A percentile compares a stretch with the other conserved stretches of the same genome.
Conservation (phyloP, 1,284 basidiomycete genomes). For the Cutaneotrichosporon daszewskae region DNA sequence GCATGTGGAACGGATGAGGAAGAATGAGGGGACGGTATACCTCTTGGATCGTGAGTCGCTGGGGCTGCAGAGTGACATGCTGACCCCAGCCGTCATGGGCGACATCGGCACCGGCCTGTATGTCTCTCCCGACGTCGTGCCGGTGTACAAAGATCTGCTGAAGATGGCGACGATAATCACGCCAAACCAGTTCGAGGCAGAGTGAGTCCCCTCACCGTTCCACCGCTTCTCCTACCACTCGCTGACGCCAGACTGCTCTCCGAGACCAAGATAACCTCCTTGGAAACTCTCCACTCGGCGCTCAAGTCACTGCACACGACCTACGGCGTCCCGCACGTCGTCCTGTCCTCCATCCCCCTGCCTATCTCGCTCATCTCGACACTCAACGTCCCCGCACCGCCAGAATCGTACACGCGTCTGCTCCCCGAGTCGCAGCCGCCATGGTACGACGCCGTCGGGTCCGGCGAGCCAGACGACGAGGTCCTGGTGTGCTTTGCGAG, state of each 20-base stretch:
- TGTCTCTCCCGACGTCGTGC: constrained; percentile 79
- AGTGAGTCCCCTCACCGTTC: constrained; percentile 56
- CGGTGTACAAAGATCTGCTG: constrained; percentile 76
- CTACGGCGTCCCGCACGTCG: constrained; percentile 74
- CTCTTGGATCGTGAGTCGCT: constrained; percentile 73
- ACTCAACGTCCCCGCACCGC: constrained; percentile 36
- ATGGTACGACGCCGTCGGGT: constrained; percentile 33
- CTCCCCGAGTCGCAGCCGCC: constrained; percentile 26
- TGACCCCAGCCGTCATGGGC: constrained; percentile 68
- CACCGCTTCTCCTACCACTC: background rate
- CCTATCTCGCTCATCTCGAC: constrained; percentile 31
- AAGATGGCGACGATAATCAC: constrained; percentile 82
- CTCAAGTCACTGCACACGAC: constrained; percentile 67
- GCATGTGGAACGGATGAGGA: constrained; percentile 52
- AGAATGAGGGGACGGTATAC: constrained; percentile 63
- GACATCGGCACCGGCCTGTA: constrained; percentile 77
- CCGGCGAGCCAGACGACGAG: constrained; percentile 36
- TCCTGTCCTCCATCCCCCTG: constrained; percentile 76
- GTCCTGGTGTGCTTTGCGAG: constrained; percentile 66
- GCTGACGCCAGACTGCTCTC: constrained; percentile 61
- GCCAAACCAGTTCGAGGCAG: constrained; percentile 97
- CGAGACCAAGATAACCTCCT: constrained; percentile 60
- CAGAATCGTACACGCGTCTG: constrained; percentile 31
- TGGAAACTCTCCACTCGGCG: constrained; percentile 62
- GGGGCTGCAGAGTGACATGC: constrained; percentile 9